phyloP scores from a whole-genome alignment of 2,329 filamentous ascomycete genomes.

The Beauveria sp. region DNA sequence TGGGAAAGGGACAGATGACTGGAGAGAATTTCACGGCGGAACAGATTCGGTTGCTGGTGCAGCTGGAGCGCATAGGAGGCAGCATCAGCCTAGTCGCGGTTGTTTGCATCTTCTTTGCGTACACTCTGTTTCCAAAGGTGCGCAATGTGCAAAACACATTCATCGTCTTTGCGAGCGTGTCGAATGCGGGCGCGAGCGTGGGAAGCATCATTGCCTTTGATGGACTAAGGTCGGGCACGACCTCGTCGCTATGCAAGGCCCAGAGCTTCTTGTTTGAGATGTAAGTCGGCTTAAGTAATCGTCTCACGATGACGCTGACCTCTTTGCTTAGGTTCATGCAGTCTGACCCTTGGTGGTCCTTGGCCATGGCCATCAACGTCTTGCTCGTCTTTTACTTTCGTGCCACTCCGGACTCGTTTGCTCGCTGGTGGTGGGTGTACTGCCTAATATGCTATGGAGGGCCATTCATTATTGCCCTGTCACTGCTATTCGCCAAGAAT shows the following conservation, averaged over 20 bases:
- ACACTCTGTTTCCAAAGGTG: conserved; percentile 40
- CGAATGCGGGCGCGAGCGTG: conserved; percentile 51
- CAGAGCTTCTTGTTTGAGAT: conserved; percentile 60
- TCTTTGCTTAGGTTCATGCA: conserved; percentile 58
- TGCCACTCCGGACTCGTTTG: conserved; percentile 59
- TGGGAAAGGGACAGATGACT: conserved; percentile 3
- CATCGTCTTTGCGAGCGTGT: conserved; percentile 53
- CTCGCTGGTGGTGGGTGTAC: conserved; percentile 66
- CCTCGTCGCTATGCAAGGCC: conserved; percentile 52
- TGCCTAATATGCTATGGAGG: conserved; percentile 63
- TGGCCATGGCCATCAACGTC: conserved; percentile 78
- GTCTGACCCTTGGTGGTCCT: conserved; percentile 68
- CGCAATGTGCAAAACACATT: conserved; percentile 55
- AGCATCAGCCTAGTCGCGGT: conserved; percentile 45
- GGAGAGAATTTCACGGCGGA: conserved; percentile 23
- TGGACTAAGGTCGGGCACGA: conserved; percentile 47
- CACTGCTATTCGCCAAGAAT: conserved; percentile 51
- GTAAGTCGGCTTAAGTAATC: conserved; percentile 34
- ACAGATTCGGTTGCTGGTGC: conserved; percentile 35
- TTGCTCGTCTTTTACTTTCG: conserved; percentile 60
- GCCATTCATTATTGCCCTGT: conserved; percentile 59
- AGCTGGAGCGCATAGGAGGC: conserved; percentile 47
- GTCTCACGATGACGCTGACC: background rate
- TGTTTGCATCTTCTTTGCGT: conserved; percentile 44
- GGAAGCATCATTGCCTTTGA: conserved; percentile 66